Evolutionary conservation across 371 early-diverging fungal genomes (phyloP).

Genomic region (Lichtheimia hyalospora): DNA sequence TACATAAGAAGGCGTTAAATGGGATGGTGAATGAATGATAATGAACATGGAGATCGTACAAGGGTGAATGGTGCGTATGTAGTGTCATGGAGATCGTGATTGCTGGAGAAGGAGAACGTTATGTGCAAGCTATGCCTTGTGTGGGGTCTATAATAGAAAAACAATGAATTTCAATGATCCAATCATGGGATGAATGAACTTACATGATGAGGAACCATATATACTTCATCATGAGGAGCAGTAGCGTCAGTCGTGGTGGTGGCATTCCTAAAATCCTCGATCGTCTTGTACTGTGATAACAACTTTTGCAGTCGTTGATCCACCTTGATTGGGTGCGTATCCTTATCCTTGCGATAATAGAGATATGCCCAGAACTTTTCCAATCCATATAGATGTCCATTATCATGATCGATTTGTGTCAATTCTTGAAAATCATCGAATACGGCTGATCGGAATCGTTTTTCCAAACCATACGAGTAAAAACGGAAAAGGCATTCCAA

Average conservation of each 20-base stretch:
- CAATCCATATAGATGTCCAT: conserved; percentile 81
- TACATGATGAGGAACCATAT: conserved; percentile 40
- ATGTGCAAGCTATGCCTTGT: no score
- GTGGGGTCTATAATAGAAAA: no score
- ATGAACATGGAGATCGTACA: no score
- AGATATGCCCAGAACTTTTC: conserved; percentile 97
- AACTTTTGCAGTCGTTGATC: conserved; percentile 58
- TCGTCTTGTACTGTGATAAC: conserved; percentile 64
- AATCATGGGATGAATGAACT: background rate
- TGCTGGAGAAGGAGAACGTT: no score
- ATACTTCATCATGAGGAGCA: conserved; percentile 25
- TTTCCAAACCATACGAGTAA: conserved; percentile 95
- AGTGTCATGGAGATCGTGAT: no score
- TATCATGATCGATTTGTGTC: conserved; percentile 72
- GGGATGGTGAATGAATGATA: no score
- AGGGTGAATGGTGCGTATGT: no score
- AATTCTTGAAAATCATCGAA: conserved; percentile 88
- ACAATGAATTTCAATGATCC: background rate
- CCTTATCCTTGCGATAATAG: conserved; percentile 86
- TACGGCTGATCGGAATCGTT: conserved; percentile 79
- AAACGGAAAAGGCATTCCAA: conserved; percentile 96
- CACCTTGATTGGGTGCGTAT: conserved; percentile 64
- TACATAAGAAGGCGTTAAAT: no score
- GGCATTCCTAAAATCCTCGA: conserved; percentile 71
- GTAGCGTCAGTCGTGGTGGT: background rate